A percentile compares a stretch with the other conserved stretches of the same genome.
Conservation (phyloP, 2,329 filamentous ascomycete genomes). For the Penicillium sp. region DNA sequence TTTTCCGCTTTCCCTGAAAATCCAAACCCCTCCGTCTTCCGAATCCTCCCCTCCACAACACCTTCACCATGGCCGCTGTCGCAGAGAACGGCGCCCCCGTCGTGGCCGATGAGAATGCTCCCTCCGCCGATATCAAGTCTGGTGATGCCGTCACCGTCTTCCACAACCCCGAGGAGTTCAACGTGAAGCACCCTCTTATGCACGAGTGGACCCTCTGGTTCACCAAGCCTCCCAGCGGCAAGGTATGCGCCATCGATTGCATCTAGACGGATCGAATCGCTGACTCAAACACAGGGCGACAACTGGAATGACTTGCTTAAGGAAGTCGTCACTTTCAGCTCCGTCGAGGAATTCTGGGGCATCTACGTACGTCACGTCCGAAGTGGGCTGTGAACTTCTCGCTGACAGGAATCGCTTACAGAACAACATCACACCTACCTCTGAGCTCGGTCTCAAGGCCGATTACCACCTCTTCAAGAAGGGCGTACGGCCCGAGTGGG, state of each 20-base stretch:
- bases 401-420: slow-evolving; percentile 45
- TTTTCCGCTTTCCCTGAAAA: slow-evolving; percentile 32
- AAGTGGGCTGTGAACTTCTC: background rate
- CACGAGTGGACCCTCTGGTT: slow-evolving; percentile 99
- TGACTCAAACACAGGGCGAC: slow-evolving; percentile 66
- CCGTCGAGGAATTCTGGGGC: slow-evolving; percentile 99
- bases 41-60: slow-evolving; percentile 13
- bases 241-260: slow-evolving; percentile 58
- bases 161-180: slow-evolving; percentile 98
- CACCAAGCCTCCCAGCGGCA: slow-evolving; percentile 95
- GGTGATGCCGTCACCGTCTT: slow-evolving; percentile 86
- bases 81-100: slow-evolving; percentile 38
- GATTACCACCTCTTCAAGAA: slow-evolving; percentile 99
- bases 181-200: slow-evolving; percentile 97
- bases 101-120: slow-evolving; percentile 57
- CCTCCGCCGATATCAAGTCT: slow-evolving; percentile 49
- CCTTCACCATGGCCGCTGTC: slow-evolving; percentile 39
- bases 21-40: slow-evolving; percentile 15
- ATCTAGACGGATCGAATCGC: background rate
- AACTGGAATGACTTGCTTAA: slow-evolving; percentile 99
- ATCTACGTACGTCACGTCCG: slow-evolving; percentile 75
- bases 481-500: slow-evolving; percentile 96
- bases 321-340: slow-evolving; percentile 98
- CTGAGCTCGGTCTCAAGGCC: slow-evolving; percentile 93
- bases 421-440: slow-evolving; percentile 98